Evolutionary conservation across 2,329 filamentous ascomycete species (phyloP).

Genomic region (Clarireedia monteithiana): DNA sequence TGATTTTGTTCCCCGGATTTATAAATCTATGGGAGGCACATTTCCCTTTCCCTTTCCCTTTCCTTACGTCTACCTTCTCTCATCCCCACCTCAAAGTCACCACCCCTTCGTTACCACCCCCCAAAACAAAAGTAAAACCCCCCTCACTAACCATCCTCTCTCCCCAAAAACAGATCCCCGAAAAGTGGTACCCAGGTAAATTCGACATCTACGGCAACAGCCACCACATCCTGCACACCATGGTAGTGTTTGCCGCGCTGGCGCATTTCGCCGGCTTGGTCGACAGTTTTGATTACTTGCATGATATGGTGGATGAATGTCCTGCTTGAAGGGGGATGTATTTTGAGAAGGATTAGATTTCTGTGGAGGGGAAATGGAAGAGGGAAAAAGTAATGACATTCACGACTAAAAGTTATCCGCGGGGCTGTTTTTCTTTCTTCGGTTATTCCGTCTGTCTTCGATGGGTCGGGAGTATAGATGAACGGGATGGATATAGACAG

Average conservation of each 20-base stretch:
- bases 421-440: too few relatives aligned
- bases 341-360: too few relatives aligned
- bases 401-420: too few relatives aligned
- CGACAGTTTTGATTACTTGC: neutral
- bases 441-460: too few relatives aligned
- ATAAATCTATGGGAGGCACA: too few relatives aligned
- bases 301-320: neutral
- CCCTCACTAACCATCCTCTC: neutral
- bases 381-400: too few relatives aligned
- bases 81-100: neutral
- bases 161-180: constrained; percentile 18
- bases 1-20: too few relatives aligned
- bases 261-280: constrained; percentile 5
- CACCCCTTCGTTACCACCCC: neutral
- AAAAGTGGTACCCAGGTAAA: constrained; percentile 19
- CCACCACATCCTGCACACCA: constrained; percentile 28
- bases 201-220: constrained; percentile 25
- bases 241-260: constrained; percentile 23
- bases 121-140: neutral
- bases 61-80: neutral
- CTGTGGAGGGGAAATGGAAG: too few relatives aligned
- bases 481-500: too few relatives aligned
- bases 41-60: too few relatives aligned
- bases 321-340: neutral
- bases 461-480: too few relatives aligned